Evolutionary conservation across 805 yeast genomes (phyloP).

Genomic region (Lachancea kluyveri): DNA sequence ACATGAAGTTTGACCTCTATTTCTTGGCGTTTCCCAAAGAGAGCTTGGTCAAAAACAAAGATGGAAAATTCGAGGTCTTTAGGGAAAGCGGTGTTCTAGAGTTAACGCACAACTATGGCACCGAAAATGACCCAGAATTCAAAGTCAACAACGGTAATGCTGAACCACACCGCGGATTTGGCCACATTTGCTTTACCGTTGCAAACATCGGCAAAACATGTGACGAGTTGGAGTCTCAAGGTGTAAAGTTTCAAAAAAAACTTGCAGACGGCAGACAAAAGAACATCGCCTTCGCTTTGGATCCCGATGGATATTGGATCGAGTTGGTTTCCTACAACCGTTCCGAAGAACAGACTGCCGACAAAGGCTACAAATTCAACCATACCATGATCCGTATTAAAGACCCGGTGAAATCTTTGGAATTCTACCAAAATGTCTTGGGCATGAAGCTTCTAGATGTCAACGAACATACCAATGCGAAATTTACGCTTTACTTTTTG

Average conservation of each 20-base stretch:
- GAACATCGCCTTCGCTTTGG: constrained; percentile 89
- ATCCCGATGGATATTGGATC: constrained; percentile 96
- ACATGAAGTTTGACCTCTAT: constrained; percentile 57
- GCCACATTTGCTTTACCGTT: constrained; percentile 87
- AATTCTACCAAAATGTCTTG: constrained; percentile 69
- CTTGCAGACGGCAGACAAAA: constrained; percentile 87
- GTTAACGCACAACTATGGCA: constrained; percentile 74
- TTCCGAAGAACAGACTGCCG: constrained; percentile 11
- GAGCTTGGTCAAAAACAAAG: constrained; percentile 32
- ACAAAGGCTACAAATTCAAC: constrained; percentile 44
- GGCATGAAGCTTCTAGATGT: constrained; percentile 72
- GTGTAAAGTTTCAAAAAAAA: constrained; percentile 76
- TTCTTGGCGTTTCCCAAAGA: constrained; percentile 46
- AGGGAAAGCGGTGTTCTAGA: constrained; percentile 62
- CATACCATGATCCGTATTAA: constrained; percentile 91
- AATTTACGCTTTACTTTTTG: constrained; percentile 81
- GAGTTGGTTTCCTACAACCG: constrained; percentile 65
- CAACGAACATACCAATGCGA: constrained; percentile 54
- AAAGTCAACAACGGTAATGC: constrained; percentile 74
- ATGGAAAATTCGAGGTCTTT: constrained; percentile 32
- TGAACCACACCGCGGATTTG: constrained; percentile 84
- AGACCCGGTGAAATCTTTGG: constrained; percentile 70
- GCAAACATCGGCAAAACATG: constrained; percentile 67
- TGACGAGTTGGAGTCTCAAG: constrained; percentile 46
- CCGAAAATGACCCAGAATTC: constrained; percentile 51